Conservation (phyloP, 108 stramenopile species). For the Pseudonitzschia multiseries region DNA sequence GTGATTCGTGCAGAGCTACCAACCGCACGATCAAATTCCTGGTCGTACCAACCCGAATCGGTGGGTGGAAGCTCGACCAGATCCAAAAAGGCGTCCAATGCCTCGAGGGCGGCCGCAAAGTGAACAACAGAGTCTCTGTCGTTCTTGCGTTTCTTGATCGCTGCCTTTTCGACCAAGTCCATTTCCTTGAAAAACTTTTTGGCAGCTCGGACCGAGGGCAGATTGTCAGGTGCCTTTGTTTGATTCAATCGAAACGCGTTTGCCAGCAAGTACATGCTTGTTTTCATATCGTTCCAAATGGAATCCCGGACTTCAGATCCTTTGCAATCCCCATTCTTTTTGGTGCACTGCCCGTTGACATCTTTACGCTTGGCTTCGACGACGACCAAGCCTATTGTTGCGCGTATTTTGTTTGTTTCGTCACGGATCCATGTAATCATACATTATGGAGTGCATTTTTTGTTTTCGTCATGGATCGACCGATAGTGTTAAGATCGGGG, state of each 20-base stretch:
- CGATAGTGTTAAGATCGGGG: not conserved
- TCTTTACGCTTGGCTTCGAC: constrained; percentile 70
- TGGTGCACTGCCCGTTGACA: constrained; percentile 82
- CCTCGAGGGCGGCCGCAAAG: constrained; percentile 67
- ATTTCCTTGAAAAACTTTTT: constrained; percentile 86
- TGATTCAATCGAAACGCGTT: constrained; percentile 91
- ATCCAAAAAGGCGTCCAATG: constrained; percentile 77
- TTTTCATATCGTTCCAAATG: constrained; percentile 85
- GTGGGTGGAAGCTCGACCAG: constrained; percentile 87
- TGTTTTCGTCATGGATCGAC: not conserved
- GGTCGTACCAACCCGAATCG: constrained; percentile 74
- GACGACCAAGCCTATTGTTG: constrained; percentile 45
- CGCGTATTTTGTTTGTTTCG: not conserved
- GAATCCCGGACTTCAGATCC: constrained; percentile 77
- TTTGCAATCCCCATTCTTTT: constrained; percentile 80
- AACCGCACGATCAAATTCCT: constrained; percentile 68
- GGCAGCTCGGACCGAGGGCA: constrained; percentile 86
- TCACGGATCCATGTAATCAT: not conserved
- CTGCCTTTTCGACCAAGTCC: constrained; percentile 68
- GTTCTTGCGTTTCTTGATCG: constrained; percentile 46
- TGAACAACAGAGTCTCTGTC: constrained; percentile 45
- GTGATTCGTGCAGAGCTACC: constrained; percentile 68
- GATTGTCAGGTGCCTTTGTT: constrained; percentile 81
- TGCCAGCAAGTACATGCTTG: constrained; percentile 81
- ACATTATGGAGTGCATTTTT: not conserved